Percentiles rank a stretch among this genome's conserved stretches.
phyloP scores from a whole-genome alignment of 805 yeast species.

The Barnettozyma salicaria region DNA sequence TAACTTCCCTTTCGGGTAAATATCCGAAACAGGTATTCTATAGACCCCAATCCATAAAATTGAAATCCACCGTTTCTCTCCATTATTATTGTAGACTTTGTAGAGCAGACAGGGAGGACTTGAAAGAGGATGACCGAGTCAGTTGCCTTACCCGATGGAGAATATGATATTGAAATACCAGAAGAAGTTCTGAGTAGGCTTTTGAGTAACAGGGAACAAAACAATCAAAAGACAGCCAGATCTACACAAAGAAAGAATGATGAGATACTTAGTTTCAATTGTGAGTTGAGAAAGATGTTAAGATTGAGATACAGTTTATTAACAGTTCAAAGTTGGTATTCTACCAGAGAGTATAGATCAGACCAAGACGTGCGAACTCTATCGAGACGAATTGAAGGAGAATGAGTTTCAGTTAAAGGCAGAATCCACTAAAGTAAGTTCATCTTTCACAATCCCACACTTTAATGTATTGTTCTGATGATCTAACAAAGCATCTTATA shows the following conservation, averaged over 20 bases:
- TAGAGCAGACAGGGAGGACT: neutral
- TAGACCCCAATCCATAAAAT: neutral
- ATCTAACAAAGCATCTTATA: neutral
- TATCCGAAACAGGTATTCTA: no score
- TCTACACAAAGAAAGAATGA: conserved; percentile 10
- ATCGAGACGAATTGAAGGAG: conserved; percentile 1
- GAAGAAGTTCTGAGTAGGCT: conserved; percentile 15
- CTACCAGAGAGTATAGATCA: conserved; percentile 16
- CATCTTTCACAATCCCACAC: neutral
- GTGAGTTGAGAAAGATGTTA: conserved; percentile 13
- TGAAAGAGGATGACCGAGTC: neutral
- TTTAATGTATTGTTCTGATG: no score
- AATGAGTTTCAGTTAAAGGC: conserved; percentile 16
- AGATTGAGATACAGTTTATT: neutral
- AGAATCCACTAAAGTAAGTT: conserved; percentile 13
- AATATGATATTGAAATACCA: conserved; percentile 20
- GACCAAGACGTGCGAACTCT: conserved; percentile 12
- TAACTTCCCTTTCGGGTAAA: no score
- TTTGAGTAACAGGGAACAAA: conserved; percentile 2
- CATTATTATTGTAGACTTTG: no score
- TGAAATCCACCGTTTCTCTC: no score
- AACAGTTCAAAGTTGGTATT: conserved; percentile 7
- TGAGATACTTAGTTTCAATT: conserved; percentile 20
- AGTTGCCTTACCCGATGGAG: conserved; percentile 27
- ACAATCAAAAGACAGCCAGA: neutral